These are phyloP conservation scores for Rhamnella rubrinervis DNA, from an alignment of 331 rosid genomes.

Conservation along the genomic window DNA sequence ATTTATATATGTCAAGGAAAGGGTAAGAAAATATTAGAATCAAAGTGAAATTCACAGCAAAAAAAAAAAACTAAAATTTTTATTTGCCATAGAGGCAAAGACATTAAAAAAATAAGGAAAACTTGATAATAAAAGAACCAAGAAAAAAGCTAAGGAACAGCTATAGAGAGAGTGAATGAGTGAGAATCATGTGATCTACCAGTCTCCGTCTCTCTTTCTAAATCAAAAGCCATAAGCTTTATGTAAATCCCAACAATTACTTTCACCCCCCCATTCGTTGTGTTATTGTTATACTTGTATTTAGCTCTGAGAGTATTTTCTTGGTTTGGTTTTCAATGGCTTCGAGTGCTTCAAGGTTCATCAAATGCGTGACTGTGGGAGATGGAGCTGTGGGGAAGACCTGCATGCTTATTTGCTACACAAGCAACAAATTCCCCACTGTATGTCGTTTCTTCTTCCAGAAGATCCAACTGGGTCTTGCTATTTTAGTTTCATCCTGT, in stretches of 20 bases:
- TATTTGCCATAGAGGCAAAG: not conserved
- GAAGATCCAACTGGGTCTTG: constrained; percentile 33
- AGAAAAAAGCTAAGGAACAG: constrained; percentile 17
- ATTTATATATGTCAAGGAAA: not conserved
- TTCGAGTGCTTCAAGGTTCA: constrained; percentile 75
- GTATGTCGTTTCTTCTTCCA: constrained; percentile 34
- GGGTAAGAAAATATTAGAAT: not conserved
- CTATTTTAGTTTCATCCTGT: constrained; percentile 15
- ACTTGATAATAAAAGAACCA: not conserved
- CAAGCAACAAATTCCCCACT: constrained; percentile 93
- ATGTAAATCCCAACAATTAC: constrained; percentile 36
- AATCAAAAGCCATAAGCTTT: constrained; percentile 42
- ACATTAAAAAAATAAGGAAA: not conserved
- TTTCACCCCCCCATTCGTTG: constrained; percentile 22
- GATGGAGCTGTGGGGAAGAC: constrained; percentile 99
- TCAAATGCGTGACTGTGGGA: constrained; percentile 94
- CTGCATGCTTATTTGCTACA: constrained; percentile 97
- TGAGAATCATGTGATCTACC: constrained; percentile 86
- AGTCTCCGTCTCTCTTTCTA: constrained; percentile 29
- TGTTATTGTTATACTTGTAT: constrained; percentile 12
- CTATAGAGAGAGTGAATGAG: constrained; percentile 42
- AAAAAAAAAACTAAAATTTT: not conserved
- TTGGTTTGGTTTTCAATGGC: constrained; percentile 58
- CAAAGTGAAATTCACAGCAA: not conserved
- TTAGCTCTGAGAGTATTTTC: constrained; percentile 24